Base-by-base conservation (phyloP, 2,329 filamentous ascomycete genomes). In the Ascochyta rabiei region DNA sequence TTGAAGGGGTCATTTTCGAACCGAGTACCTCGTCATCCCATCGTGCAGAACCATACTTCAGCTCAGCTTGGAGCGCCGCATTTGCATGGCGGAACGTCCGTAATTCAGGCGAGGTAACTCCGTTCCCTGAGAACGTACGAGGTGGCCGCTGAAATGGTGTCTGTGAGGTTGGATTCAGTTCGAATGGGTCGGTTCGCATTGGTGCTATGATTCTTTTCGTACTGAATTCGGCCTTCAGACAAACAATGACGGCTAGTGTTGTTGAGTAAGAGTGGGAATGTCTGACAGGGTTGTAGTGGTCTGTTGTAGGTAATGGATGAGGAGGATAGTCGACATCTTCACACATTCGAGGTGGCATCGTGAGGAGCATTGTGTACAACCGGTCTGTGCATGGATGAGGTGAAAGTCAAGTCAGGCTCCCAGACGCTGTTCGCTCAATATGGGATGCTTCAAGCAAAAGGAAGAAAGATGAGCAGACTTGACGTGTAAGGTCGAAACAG, bases 351-450 rank as follows among this genome's bases (percentile, higher is more conserved):
- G 46, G 42, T 46, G 42, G 52, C 41, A 37, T 42, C 2, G 47
- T 37, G 31, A 50, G 37, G 19, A 55, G 44, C 52, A 55, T 55
- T n/a, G 41, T 46, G 46, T 23, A 15, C 4, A 12, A 39, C 10
- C 16, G 15, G 12, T 23, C 13, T 35, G 30, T 33, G 41, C 8
- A 3, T 38, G 31, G 41, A 6, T 3, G 24, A 19, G 46, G 46
- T 50, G 52, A 50, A 47, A 38, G 31, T 44, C 23, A 19, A 31
- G 23, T 16, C 21, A 24, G 10, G 28, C 10, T 18, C 13, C 21
- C 38, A n/a, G 5, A 40, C 37, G 31, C 40, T 18, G n/a, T 37
- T 19, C 37, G 30, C 18, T 24, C 16, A 38, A 19, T 7, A 15
- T 24, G 18, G 31, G 15, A 30, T 19, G 6, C 23, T 12, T 28